Conservation (phyloP, 2,329 filamentous ascomycete species). For the Talaromyces amestolkiae region DNA sequence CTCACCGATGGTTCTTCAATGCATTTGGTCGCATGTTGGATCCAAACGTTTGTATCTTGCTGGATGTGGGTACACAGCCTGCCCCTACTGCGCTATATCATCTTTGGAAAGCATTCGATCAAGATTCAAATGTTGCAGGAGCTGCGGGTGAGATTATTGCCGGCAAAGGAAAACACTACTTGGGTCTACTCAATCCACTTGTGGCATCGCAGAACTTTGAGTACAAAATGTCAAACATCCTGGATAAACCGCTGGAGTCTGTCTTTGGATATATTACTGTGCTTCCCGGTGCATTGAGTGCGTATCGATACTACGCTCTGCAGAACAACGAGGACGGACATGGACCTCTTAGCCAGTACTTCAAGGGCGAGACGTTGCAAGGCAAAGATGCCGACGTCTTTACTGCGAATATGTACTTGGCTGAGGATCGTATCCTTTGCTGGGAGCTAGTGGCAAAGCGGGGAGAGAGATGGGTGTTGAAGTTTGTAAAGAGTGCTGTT, state of each 20-base stretch:
- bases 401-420: constrained; percentile 98
- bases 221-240: constrained; percentile 99
- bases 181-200: constrained; percentile 84
- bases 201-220: constrained; percentile 98
- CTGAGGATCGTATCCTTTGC: constrained; percentile 97
- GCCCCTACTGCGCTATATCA: constrained; percentile 91
- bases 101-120: constrained; percentile 98
- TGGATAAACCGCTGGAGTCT: constrained; percentile 94
- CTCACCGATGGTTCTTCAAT: constrained; percentile 99
- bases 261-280: constrained; percentile 99
- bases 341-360: constrained; percentile 94
- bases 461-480: constrained; percentile 92
- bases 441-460: constrained; percentile 97
- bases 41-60: constrained; percentile 92
- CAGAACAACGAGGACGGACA: constrained; percentile 97
- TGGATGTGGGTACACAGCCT: constrained; percentile 93
- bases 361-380: constrained; percentile 97
- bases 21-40: constrained; percentile 90
- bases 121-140: constrained; percentile 93
- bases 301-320: constrained; percentile 91
- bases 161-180: constrained; percentile 78
- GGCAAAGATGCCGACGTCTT: constrained; percentile 96
- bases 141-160: constrained; percentile 98
- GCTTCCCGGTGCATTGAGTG: constrained; percentile 87
- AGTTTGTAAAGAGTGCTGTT: constrained; percentile 94